Evolutionary conservation across 1,139 yeast species (phyloP).

Genomic region (Saccharomycopsis hybrid): DNA sequence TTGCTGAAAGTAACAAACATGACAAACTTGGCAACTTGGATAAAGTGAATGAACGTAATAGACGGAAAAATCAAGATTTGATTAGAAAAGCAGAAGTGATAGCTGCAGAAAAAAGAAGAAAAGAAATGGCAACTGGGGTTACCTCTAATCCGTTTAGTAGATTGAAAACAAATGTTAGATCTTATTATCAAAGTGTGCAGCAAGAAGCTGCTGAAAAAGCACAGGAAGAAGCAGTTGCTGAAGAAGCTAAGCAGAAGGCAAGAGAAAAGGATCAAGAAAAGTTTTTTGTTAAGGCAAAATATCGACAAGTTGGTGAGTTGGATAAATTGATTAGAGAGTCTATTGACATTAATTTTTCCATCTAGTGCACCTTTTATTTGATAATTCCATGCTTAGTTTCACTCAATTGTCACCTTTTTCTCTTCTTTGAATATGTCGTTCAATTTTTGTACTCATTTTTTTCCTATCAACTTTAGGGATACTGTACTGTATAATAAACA

Average conservation of each 20-base stretch:
- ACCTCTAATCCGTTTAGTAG: conserved; percentile 84
- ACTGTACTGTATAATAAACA: too few relatives aligned
- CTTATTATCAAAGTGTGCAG: conserved; percentile 56
- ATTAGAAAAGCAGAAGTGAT: conserved; percentile 75
- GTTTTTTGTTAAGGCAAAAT: conserved; percentile 30
- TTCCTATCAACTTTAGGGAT: too few relatives aligned
- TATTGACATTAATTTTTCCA: background rate
- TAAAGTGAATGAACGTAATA: conserved; percentile 71
- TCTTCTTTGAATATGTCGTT: too few relatives aligned
- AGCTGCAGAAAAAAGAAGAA: conserved; percentile 52
- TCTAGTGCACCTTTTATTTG: too few relatives aligned
- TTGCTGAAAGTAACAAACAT: conserved; percentile 30
- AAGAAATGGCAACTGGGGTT: conserved; percentile 39
- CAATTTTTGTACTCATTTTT: too few relatives aligned
- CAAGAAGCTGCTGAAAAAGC: conserved; percentile 41
- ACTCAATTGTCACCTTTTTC: too few relatives aligned
- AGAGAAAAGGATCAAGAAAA: conserved; percentile 26
- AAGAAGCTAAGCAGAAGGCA: conserved; percentile 31
- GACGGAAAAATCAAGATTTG: conserved; percentile 69
- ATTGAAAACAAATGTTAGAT: conserved; percentile 77
- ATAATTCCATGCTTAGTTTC: too few relatives aligned
- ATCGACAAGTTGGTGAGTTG: conserved; percentile 36
- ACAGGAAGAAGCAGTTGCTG: conserved; percentile 35
- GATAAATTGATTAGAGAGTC: conserved; percentile 38
- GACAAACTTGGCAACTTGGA: conserved; percentile 42